These are phyloP conservation scores for Candida tallmaniae DNA, from an alignment of 805 yeast genomes.

Conservation along the genomic window DNA sequence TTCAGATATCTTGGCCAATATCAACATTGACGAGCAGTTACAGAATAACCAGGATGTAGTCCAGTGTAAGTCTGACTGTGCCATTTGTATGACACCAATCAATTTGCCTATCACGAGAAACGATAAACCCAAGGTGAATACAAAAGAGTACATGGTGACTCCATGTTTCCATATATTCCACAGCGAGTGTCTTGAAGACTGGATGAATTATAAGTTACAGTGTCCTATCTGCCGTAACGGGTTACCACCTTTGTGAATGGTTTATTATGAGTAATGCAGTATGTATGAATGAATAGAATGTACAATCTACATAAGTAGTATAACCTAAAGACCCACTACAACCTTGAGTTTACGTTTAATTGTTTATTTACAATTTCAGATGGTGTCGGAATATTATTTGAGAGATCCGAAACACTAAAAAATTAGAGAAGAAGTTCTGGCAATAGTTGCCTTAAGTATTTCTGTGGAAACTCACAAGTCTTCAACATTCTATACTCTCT, in stretches of 20 bases:
- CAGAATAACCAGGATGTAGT: constrained; percentile 24
- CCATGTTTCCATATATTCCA: constrained; percentile 93
- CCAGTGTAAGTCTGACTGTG: constrained; percentile 63
- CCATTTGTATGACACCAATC: constrained; percentile 85
- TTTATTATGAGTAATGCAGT: too few species aligned
- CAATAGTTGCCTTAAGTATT: too few species aligned
- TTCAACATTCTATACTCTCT: too few species aligned
- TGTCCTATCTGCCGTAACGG: constrained; percentile 91
- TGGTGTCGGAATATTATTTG: too few species aligned
- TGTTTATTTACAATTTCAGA: too few species aligned
- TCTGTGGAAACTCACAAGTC: too few species aligned
- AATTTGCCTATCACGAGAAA: constrained; percentile 44
- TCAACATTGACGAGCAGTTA: constrained; percentile 20
- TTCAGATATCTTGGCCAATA: constrained; percentile 42
- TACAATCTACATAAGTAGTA: too few species aligned
- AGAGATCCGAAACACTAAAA: too few species aligned
- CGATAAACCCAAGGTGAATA: constrained; percentile 13
- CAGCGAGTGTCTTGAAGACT: constrained; percentile 77
- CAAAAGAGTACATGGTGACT: constrained; percentile 66
- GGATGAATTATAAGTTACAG: constrained; percentile 91
- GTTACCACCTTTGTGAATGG: constrained; percentile 65
- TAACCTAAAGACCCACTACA: too few species aligned
- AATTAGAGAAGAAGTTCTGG: too few species aligned
- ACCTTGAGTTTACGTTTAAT: too few species aligned
- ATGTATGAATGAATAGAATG: too few species aligned